phyloP scores from a whole-genome alignment of 345 rosid species.

The Aquilaria yunnanensis region DNA sequence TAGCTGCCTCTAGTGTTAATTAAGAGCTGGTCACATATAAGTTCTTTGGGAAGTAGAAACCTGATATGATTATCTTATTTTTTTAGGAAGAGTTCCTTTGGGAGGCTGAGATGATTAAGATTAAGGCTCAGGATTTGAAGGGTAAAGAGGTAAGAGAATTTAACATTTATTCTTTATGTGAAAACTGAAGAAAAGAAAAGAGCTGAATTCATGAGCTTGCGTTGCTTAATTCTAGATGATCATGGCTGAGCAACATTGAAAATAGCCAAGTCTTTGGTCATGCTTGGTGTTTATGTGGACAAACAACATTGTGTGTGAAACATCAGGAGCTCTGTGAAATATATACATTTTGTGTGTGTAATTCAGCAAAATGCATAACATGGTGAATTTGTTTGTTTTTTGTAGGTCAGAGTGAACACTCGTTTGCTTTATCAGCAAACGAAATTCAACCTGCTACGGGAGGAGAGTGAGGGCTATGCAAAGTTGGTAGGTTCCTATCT shows the following conservation, averaged over 20 bases:
- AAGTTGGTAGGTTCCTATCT: slow-evolving; percentile 62
- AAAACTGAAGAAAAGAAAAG: too few relatives aligned
- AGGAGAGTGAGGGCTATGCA: slow-evolving; percentile 99
- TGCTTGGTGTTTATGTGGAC: background rate
- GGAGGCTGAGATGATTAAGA: slow-evolving; percentile 98
- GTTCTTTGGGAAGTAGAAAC: slow-evolving; percentile 8
- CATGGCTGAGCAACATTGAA: background rate
- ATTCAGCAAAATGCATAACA: too few relatives aligned
- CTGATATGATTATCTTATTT: slow-evolving; percentile 5
- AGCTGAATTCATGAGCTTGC: too few relatives aligned
- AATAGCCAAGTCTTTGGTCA: background rate
- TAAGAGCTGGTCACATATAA: background rate
- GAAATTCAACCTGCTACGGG: slow-evolving; percentile 94
- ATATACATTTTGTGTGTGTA: too few relatives aligned
- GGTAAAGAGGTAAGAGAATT: slow-evolving; percentile 82
- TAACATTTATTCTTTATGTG: background rate
- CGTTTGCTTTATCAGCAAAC: slow-evolving; percentile 99
- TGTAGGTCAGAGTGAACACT: slow-evolving; percentile 95
- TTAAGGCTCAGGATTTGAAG: slow-evolving; percentile 96
- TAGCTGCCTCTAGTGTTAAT: background rate
- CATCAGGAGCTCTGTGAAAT: too few relatives aligned
- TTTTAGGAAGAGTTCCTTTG: slow-evolving; percentile 91
- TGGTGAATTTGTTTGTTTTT: slow-evolving; percentile 12
- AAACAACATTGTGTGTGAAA: too few relatives aligned
- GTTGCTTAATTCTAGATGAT: too few relatives aligned